Base-by-base conservation (phyloP, 2,329 filamentous ascomycete species). In the Fusarium pseudograminearum region DNA sequence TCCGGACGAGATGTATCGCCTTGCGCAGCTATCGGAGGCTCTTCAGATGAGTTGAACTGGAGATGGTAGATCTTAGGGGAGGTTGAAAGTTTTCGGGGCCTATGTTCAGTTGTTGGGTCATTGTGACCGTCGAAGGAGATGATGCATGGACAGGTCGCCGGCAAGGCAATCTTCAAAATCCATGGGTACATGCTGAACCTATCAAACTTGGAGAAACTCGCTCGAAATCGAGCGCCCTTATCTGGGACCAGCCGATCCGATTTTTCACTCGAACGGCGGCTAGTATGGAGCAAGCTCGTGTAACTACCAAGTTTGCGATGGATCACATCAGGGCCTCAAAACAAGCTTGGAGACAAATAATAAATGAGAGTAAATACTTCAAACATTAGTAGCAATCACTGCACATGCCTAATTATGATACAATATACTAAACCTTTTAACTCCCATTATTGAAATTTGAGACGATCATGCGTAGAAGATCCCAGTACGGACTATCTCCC, bases 351-450 rank as follows among this genome's bases (percentile, higher is more conserved):
- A 36, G 33, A 18, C n/a, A n/a, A 36, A 18, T n/a, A 36, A 10
- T 36, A 10, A 4, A 34, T 34, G 33, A 18, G 10, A 36, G 2
- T 5, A 2, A n/a, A n/a, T 10, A 36, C 5, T 0, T 10, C 0
- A 36, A 5, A n/a, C 34, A 38, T 10, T 38, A 12, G 18, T 7
- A n/a, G 18, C 6, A 8, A 4, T n/a, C 34, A n/a, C n/a, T 18
- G 33, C 3, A 16, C 3, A 38, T 3, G 18, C 4, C 18, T 38
- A n/a, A n/a, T n/a, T n/a, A 1, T 10, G 4, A 9, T 22, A 9
- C 15, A 12, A 7, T 38, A 20, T 15, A 22, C 5, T 7, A 3
- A 22, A 24, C 12, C 20, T 26, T 24, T 42, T 26, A 5, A 18
- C 10, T 44, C 16, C 9, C 15, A 18, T 18, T 12, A 18, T 44